Conservation (phyloP, 805 yeast species). For the Cyberlindnera lachancei region DNA sequence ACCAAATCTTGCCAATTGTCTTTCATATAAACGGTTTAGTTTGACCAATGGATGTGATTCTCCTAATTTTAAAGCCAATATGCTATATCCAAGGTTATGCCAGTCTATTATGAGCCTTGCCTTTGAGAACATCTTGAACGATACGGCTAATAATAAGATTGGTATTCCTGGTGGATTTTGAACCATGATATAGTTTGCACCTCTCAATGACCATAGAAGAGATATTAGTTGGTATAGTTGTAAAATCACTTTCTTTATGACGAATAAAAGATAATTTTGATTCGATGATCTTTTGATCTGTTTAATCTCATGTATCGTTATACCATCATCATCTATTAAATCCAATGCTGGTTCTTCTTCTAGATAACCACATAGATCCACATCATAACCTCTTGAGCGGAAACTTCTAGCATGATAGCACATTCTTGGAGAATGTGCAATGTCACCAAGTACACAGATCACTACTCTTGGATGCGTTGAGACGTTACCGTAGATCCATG, state of each 20-base stretch:
- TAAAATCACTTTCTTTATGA: conserved; percentile 44
- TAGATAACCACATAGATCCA: conserved; percentile 78
- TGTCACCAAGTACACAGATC: conserved; percentile 82
- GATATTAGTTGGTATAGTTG: conserved; percentile 45
- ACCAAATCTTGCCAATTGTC: conserved; percentile 52
- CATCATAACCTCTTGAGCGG: conserved; percentile 58
- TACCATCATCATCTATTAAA: conserved; percentile 40
- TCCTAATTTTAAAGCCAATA: conserved; percentile 57
- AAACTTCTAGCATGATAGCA: conserved; percentile 81
- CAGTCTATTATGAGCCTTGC: conserved; percentile 79
- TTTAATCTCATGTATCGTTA: conserved; percentile 43
- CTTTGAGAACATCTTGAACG: conserved; percentile 45
- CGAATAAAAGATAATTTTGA: conserved; percentile 56
- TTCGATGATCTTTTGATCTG: conserved; percentile 30
- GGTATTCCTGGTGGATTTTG: conserved; percentile 96
- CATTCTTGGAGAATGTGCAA: conserved; percentile 95
- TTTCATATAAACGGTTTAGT: conserved; percentile 57
- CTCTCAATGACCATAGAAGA: conserved; percentile 46
- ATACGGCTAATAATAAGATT: conserved; percentile 52
- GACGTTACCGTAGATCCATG: conserved; percentile 28
- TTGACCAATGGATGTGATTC: conserved; percentile 52
- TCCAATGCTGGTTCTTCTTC: conserved; percentile 48
- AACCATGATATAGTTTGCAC: conserved; percentile 61
- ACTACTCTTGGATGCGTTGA: conserved; percentile 48
- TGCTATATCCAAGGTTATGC: conserved; percentile 91